phyloP scores from a whole-genome alignment of 2,329 filamentous ascomycete species.

The Fusarium chaquense region DNA sequence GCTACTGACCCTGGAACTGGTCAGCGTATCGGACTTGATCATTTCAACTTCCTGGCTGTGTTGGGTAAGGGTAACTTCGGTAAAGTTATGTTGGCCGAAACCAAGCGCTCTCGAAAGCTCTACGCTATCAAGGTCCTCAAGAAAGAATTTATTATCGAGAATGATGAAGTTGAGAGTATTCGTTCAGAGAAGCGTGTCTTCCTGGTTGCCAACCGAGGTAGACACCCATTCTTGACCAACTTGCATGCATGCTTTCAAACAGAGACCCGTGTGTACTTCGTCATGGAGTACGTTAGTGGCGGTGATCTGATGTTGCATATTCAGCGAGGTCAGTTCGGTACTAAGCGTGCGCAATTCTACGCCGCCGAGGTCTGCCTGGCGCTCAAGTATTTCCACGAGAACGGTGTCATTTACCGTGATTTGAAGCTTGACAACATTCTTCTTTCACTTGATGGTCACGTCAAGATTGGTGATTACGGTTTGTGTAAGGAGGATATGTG shows the following conservation, averaged over 20 bases:
- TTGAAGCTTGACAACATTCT: constrained; percentile 94
- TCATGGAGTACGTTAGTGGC: constrained; percentile 99
- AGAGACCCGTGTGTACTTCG: constrained; percentile 97
- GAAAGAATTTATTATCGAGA: constrained; percentile 99
- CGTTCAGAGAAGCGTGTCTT: constrained; percentile 98
- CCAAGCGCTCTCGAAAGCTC: constrained; percentile 88
- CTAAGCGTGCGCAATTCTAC: constrained; percentile 98
- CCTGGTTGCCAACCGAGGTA: constrained; percentile 95
- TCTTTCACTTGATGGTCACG: constrained; percentile 92
- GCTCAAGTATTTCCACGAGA: constrained; percentile 99
- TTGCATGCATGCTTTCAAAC: constrained; percentile 99
- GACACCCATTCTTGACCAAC: constrained; percentile 94
- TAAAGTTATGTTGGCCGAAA: constrained; percentile 99
- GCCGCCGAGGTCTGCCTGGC: constrained; percentile 97
- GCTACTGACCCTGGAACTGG: constrained; percentile 80
- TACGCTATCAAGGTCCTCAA: constrained; percentile 99
- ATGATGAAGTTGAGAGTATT: constrained; percentile 98
- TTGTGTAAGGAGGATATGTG: constrained; percentile 99
- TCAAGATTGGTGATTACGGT: constrained; percentile 99
- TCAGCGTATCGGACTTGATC: constrained; percentile 90
- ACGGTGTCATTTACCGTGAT: constrained; percentile 98
- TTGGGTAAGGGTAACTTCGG: constrained; percentile 99
- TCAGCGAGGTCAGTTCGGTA: constrained; percentile 94
- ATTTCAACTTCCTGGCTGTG: constrained; percentile 99
- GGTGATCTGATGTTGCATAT: constrained; percentile 99